These are phyloP conservation scores for Purshia tridentata DNA, from an alignment of 306 rosid genomes.

Conservation along the genomic window DNA sequence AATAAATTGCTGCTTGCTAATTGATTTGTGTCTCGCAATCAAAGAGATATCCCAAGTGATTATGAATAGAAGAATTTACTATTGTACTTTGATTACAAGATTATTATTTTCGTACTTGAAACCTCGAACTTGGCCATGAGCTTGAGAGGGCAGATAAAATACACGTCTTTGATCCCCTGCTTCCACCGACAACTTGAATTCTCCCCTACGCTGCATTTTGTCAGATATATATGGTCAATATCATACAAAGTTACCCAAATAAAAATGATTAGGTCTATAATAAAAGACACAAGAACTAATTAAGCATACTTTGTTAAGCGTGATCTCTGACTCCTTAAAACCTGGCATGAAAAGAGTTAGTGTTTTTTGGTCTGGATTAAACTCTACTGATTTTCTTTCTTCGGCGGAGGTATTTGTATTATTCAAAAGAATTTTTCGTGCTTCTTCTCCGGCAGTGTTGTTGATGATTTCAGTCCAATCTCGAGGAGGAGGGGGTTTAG, in stretches of 20 bases:
- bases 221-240: neutral
- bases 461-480: slow-evolving; percentile 57
- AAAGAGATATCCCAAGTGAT: slow-evolving; percentile 9
- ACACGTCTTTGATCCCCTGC: slow-evolving; percentile 98
- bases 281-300: neutral
- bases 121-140: slow-evolving; percentile 90
- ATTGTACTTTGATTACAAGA: slow-evolving; percentile 70
- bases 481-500: slow-evolving; percentile 20
- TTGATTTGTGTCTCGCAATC: neutral
- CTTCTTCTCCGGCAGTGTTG: slow-evolving; percentile 40
- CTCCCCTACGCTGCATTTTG: slow-evolving; percentile 77
- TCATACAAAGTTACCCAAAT: too few species aligned
- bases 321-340: slow-evolving; percentile 88
- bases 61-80: slow-evolving; percentile 10
- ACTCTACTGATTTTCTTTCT: slow-evolving; percentile 42
- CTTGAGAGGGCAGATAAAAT: slow-evolving; percentile 63
- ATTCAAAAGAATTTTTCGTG: slow-evolving; percentile 53
- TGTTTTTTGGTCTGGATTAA: slow-evolving; percentile 55
- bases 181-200: slow-evolving; percentile 89
- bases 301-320: slow-evolving; percentile 71
- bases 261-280: neutral
- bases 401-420: slow-evolving; percentile 30
- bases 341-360: slow-evolving; percentile 92
- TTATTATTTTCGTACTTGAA: slow-evolving; percentile 79
- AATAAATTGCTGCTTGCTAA: neutral